A percentile compares a stretch with the other conserved stretches of the same genome.
phyloP scores from a whole-genome alignment of 2,329 filamentous ascomycete genomes.

The Trichocomaceae sp. region DNA sequence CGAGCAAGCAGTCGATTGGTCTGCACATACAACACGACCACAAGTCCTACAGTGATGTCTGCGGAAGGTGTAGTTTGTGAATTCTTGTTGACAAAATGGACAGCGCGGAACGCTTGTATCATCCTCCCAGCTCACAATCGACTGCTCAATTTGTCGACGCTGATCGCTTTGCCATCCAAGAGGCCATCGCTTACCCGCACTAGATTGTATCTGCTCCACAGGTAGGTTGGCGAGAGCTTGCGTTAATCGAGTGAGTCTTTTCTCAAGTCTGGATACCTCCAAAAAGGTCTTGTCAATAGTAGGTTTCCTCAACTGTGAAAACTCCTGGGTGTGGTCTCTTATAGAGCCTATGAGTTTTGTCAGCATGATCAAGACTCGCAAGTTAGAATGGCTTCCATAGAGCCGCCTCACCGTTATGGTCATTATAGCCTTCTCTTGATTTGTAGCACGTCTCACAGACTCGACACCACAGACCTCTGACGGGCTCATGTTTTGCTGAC shows the following conservation, averaged over 20 bases:
- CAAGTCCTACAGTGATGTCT: constrained; percentile 93
- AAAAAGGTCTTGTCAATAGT: constrained; percentile 78
- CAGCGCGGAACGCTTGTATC: constrained; percentile 73
- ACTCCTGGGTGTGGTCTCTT: constrained; percentile 65
- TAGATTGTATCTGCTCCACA: constrained; percentile 54
- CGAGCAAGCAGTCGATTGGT: constrained; percentile 77
- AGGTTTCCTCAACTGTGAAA: constrained; percentile 64
- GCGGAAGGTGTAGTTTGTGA: constrained; percentile 85
- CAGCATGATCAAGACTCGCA: background rate
- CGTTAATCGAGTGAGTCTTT: constrained; percentile 83
- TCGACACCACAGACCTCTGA: constrained; percentile 83
- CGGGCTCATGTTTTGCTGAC: constrained; percentile 80
- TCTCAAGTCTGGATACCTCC: constrained; percentile 84
- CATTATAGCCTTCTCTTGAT: constrained; percentile 90
- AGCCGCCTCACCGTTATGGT: constrained; percentile 55
- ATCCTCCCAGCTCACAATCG: constrained; percentile 91
- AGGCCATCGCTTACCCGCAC: constrained; percentile 42
- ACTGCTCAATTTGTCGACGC: constrained; percentile 78
- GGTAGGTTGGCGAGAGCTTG: constrained; percentile 71
- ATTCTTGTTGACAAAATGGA: constrained; percentile 94
- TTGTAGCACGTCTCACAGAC: constrained; percentile 99
- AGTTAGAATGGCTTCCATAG: background rate
- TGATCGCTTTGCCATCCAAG: constrained; percentile 65
- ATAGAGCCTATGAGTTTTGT: constrained; percentile 46
- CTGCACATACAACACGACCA: constrained; percentile 86